Percentiles rank a stretch among this genome's conserved stretches.
phyloP scores from a whole-genome alignment of 441 rosid genomes.

The Hura crepitans region DNA sequence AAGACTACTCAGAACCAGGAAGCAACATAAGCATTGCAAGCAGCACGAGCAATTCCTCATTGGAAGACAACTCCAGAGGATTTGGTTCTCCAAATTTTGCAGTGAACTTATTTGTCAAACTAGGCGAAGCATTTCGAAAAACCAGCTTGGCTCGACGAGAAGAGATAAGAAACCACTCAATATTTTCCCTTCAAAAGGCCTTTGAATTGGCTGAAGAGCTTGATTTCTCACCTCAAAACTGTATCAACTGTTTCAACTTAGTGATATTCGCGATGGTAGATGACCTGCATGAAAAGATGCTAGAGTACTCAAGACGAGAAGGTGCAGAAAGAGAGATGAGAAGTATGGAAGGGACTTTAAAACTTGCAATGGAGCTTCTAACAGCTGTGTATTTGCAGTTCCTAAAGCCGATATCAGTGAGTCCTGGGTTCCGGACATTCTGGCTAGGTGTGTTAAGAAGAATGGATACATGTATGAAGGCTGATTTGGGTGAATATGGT shows the following conservation, averaged over 20 bases:
- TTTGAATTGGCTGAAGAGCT: slow-evolving; percentile 56
- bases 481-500: slow-evolving; percentile 62
- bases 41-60: slow-evolving; percentile 48
- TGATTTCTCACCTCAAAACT: slow-evolving; percentile 53
- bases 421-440: slow-evolving; percentile 60
- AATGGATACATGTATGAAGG: slow-evolving; percentile 94
- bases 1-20: slow-evolving; percentile 37
- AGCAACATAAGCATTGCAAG: slow-evolving; percentile 42
- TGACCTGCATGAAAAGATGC: slow-evolving; percentile 76
- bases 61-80: slow-evolving; percentile 40
- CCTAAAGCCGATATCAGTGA: slow-evolving; percentile 44
- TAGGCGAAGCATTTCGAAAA: slow-evolving; percentile 79
- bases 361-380: slow-evolving; percentile 56
- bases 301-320: slow-evolving; percentile 68
- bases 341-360: slow-evolving; percentile 82
- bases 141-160: slow-evolving; percentile 71
- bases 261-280: slow-evolving; percentile 76
- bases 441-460: slow-evolving; percentile 85
- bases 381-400: slow-evolving; percentile 49
- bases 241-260: slow-evolving; percentile 63
- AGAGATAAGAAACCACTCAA: slow-evolving; percentile 74
- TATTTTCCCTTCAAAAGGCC: slow-evolving; percentile 46
- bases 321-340: slow-evolving; percentile 70
- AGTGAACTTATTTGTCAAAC: slow-evolving; percentile 52
- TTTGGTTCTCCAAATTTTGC: slow-evolving; percentile 32